These are phyloP conservation scores for Trichoderma sp. DNA, from an alignment of 2,329 filamentous ascomycete genomes.

Conservation along the genomic window DNA sequence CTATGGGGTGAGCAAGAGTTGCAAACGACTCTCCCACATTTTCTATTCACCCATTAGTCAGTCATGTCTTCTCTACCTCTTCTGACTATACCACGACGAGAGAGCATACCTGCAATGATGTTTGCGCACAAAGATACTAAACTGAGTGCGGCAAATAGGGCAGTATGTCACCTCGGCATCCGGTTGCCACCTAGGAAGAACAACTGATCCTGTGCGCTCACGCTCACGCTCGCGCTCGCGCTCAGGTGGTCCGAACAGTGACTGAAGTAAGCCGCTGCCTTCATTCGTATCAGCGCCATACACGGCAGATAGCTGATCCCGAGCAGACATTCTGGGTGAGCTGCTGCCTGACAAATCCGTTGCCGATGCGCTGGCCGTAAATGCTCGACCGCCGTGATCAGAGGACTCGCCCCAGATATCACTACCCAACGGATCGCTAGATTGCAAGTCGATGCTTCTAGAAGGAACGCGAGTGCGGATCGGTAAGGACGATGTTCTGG, in stretches of 20 bases:
- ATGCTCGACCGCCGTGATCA: not conserved
- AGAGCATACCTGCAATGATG: conserved; percentile 79
- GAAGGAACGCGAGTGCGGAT: conserved; percentile 7
- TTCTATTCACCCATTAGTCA: conserved; percentile 48
- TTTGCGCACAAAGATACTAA: conserved; percentile 82
- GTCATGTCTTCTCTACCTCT: not conserved
- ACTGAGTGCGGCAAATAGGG: conserved; percentile 77
- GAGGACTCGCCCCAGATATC: conserved; percentile 8
- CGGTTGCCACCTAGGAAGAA: conserved; percentile 80
- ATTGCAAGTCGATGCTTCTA: conserved; percentile 11
- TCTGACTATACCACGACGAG: not conserved
- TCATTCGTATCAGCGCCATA: conserved; percentile 6
- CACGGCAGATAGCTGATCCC: conserved; percentile 7
- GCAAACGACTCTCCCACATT: conserved; percentile 92
- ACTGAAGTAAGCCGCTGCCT: conserved; percentile 7
- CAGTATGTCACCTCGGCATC: conserved; percentile 80
- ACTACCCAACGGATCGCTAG: not conserved
- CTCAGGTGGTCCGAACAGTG: not conserved
- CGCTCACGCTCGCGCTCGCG: conserved; percentile 4
- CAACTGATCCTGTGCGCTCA: conserved; percentile 35
- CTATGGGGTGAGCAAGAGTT: conserved; percentile 86
- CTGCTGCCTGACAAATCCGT: not conserved
- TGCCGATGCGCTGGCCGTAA: not conserved
- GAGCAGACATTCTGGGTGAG: conserved; percentile 1
- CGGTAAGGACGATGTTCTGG: conserved; percentile 23